Percentiles rank a stretch among this genome's conserved stretches.
Conservation (phyloP, 2,329 filamentous ascomycete species). For the Fusarium penzigii region DNA sequence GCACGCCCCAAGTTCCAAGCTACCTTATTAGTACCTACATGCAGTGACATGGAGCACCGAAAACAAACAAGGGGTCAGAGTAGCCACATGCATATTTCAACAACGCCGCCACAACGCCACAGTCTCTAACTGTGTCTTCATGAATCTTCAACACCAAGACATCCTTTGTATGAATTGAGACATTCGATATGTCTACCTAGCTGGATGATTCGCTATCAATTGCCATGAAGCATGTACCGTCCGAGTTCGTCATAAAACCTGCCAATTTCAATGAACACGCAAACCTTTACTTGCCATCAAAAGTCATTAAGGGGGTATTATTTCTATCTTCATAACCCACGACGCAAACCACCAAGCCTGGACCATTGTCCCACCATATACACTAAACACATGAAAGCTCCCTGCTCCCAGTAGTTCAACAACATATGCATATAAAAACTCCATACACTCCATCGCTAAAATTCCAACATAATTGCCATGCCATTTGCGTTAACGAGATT, state of each 20-base stretch:
- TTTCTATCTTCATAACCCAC: conserved; percentile 16
- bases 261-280: no score
- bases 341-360: conserved; percentile 8
- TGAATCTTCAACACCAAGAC: neutral
- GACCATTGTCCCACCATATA: conserved; percentile 7
- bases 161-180: no score
- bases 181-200: no score
- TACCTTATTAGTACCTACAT: no score
- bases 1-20: neutral
- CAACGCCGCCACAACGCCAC: neutral
- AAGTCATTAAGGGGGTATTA: conserved; percentile 11
- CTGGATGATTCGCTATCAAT: no score
- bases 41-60: neutral
- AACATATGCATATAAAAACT: conserved; percentile 24
- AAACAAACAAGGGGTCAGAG: neutral
- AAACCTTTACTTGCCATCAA: neutral
- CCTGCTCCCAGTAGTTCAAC: conserved; percentile 19
- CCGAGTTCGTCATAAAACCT: no score
- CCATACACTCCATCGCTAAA: conserved; percentile 29
- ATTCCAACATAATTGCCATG: conserved; percentile 24
- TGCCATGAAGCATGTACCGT: no score
- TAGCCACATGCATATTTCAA: neutral
- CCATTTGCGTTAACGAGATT: conserved; percentile 2
- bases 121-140: neutral
- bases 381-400: conserved; percentile 14